Evolutionary conservation across 306 rosid species (phyloP).

Genomic region (Ceratonia siliqua): DNA sequence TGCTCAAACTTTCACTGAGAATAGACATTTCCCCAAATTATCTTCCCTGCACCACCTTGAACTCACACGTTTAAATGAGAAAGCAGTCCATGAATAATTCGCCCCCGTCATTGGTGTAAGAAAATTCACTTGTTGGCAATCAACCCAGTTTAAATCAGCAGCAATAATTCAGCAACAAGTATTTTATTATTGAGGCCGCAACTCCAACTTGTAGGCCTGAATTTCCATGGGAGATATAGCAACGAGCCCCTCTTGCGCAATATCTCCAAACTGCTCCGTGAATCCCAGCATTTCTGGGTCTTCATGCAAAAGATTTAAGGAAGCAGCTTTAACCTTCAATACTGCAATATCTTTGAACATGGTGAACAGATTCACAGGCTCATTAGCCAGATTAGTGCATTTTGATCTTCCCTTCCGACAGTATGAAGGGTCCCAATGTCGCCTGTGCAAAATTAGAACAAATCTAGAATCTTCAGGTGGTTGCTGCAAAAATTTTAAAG

Average conservation of each 20-base stretch:
- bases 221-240: constrained; percentile 87
- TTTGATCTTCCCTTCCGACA: constrained; percentile 80
- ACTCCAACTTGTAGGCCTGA: constrained; percentile 85
- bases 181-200: constrained; percentile 48
- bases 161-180: constrained; percentile 21
- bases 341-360: constrained; percentile 68
- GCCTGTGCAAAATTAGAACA: constrained; percentile 68
- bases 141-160: constrained; percentile 26
- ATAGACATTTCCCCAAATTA: constrained; percentile 19
- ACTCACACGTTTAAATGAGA: constrained; percentile 20
- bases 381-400: constrained; percentile 67
- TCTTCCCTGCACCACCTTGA: constrained; percentile 34
- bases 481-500: constrained; percentile 65
- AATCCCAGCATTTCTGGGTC: constrained; percentile 81
- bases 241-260: constrained; percentile 71
- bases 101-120: constrained; percentile 21
- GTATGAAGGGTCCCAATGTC: constrained; percentile 81
- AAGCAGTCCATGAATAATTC: constrained; percentile 29
- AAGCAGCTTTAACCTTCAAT: constrained; percentile 57
- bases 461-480: constrained; percentile 62
- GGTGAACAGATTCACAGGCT: constrained; percentile 65
- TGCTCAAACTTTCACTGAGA: constrained; percentile 15
- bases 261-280: constrained; percentile 56
- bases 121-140: constrained; percentile 3
- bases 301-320: constrained; percentile 90